Evolutionary conservation across 768 basidiomycete genomes (phyloP).

Genomic region (Rhizopogon sp.): DNA sequence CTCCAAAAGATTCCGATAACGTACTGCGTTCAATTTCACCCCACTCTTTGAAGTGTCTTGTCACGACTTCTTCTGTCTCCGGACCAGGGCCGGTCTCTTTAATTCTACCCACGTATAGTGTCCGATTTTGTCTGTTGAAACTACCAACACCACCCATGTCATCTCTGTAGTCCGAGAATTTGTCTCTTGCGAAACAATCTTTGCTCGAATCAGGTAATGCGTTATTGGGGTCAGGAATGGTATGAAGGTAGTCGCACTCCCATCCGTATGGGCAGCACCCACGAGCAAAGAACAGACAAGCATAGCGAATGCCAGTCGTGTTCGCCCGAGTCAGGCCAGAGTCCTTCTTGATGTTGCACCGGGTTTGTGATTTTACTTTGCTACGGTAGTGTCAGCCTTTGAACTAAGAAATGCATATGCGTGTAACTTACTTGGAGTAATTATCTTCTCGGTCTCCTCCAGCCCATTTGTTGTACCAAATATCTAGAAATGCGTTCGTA

Average conservation of each 20-base stretch:
- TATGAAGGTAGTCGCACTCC: constrained; percentile 96
- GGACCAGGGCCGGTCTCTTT: constrained; percentile 84
- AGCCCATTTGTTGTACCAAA: constrained; percentile 99
- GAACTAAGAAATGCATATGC: neutral
- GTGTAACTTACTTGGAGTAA: constrained; percentile 76
- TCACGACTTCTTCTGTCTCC: constrained; percentile 90
- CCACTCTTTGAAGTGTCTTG: constrained; percentile 93
- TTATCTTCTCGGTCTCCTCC: constrained; percentile 97
- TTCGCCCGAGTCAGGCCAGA: constrained; percentile 93
- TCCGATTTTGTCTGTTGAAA: constrained; percentile 91
- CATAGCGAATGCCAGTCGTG: constrained; percentile 87
- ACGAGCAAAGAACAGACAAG: constrained; percentile 91
- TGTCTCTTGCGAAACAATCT: constrained; percentile 96
- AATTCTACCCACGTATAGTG: constrained; percentile 91
- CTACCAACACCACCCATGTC: constrained; percentile 99
- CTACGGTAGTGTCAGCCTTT: constrained; percentile 32
- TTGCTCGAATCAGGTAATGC: constrained; percentile 86
- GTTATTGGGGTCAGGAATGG: constrained; percentile 66
- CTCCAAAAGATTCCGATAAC: constrained; percentile 25
- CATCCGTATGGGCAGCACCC: constrained; percentile 98
- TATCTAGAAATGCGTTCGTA: constrained; percentile 46
- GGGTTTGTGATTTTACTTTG: constrained; percentile 91
- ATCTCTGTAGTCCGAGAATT: constrained; percentile 95
- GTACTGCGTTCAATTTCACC: constrained; percentile 88
- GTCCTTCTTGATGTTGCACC: constrained; percentile 85